phyloP scores from a whole-genome alignment of 805 yeast species.

The Torulaspora indica region DNA sequence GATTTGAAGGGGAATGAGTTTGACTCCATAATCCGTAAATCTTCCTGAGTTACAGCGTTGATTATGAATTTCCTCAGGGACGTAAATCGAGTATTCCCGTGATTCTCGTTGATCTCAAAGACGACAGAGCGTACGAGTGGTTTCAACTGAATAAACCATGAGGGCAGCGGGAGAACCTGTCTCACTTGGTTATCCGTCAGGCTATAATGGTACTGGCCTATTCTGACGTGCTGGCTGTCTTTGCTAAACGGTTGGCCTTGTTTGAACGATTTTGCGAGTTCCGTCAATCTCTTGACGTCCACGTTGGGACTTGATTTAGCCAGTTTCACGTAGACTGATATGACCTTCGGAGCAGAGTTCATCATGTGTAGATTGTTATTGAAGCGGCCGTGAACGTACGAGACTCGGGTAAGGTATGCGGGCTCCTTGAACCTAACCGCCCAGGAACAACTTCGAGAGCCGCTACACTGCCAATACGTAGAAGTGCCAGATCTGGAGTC shows the following conservation, averaged over 20 bases:
- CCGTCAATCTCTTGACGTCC: constrained; percentile 10
- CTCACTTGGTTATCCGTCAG: constrained; percentile 21
- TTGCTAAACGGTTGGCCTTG: constrained; percentile 18
- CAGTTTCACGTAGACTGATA: constrained; percentile 34
- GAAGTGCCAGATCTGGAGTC: constrained; percentile 21
- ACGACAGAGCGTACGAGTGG: constrained; percentile 35
- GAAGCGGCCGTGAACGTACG: constrained; percentile 38
- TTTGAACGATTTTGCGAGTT: constrained; percentile 17
- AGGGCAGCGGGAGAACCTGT: constrained; percentile 34
- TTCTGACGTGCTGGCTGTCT: constrained; percentile 26
- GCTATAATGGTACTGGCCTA: constrained; percentile 32
- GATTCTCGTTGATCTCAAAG: constrained; percentile 33
- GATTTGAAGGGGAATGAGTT: constrained; percentile 19
- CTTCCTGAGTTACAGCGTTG: constrained; percentile 42
- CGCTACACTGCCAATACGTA: constrained; percentile 34
- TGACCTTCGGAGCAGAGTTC: constrained; percentile 39
- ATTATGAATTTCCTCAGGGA: constrained; percentile 39
- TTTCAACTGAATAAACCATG: constrained; percentile 30
- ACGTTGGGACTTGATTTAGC: constrained; percentile 9
- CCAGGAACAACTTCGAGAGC: constrained; percentile 30
- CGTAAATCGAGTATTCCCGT: constrained; percentile 38
- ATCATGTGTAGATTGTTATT: constrained; percentile 37
- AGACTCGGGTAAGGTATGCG: constrained; percentile 35
- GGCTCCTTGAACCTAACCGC: constrained; percentile 40
- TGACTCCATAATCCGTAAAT: constrained; percentile 27